Base-by-base conservation (phyloP, 2,329 filamentous ascomycete genomes). In the Ophioceras dolichostomum region DNA sequence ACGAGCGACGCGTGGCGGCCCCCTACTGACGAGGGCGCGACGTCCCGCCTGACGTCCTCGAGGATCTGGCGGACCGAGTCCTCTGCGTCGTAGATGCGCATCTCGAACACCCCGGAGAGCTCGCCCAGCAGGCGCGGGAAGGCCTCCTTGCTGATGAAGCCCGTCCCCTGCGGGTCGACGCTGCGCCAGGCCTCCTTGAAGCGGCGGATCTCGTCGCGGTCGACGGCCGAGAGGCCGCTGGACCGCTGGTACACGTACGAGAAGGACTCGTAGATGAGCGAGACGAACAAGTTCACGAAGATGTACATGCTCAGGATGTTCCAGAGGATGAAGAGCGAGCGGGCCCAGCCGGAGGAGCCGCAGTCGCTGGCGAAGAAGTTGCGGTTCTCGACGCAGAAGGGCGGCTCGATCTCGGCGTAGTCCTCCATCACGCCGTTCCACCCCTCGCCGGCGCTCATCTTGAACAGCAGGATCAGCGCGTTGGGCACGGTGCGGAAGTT, bases 231-330 rank as follows among this genome's bases (percentile, higher is more conserved):
- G 48, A 95, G 71, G n/a, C 87, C 86, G 51, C 84, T 94, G 42
- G 89, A 95, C 44, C 87, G 77, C 62, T 98, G 93, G 56, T 96
- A 98, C 45, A 98, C 91, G 52, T 98, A 98, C 56, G 87, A 94
- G 69, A 98, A 98, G 60, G 88, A 96, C 64, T 98, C 91, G 62
- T 93, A 98, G 48, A 98, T 98, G 56, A 98, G 77, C 34, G 91
- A 98, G 41, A 98, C 89, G 58, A 98, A 98, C 54, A 98, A 65
- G 53, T 89, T 95, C 53, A 96, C 89, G 52, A 98, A 98, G 51
- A 98, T 94, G 62, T 98, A 98, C 91, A 98, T 98, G 82, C 89
- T 96, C 59, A 98, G 73, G 50, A 98, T 89, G 64, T 98, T 98
- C 91, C 91, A 98, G 4, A 82, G 76, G 40, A 96, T 87, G 64